Conservation (phyloP, 306 rosid species). For the Pyrus betulifolia region DNA sequence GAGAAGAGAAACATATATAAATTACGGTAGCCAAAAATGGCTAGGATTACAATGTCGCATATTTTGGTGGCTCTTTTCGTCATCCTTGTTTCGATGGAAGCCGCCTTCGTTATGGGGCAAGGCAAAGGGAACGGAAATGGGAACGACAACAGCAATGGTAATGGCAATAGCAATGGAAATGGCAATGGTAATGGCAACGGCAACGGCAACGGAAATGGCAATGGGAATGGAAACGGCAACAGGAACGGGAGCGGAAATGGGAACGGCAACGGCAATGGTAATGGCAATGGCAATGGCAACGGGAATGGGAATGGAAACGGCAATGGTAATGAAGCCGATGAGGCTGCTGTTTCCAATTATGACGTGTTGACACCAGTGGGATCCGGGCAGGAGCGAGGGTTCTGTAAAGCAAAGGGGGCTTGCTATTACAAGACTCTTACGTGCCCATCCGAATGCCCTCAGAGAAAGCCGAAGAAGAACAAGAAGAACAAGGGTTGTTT, state of each 20-base stretch:
- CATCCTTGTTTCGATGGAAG: conserved; percentile 6
- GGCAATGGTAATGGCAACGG: neutral
- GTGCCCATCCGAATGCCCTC: conserved; percentile 50
- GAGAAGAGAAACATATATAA: too few relatives aligned
- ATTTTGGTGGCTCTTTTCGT: neutral
- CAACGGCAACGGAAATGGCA: neutral
- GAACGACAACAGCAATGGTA: too few relatives aligned
- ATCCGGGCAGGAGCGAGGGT: conserved; percentile 47
- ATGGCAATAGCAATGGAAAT: too few relatives aligned
- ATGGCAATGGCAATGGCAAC: neutral
- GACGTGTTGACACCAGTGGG: conserved; percentile 18
- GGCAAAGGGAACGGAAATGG: neutral
- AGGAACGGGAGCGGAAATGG: too few relatives aligned
- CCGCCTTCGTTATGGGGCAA: neutral
- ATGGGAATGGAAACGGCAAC: neutral
- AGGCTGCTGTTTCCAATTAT: conserved; percentile 20
- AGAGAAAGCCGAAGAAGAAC: conserved; percentile 68
- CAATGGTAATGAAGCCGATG: conserved; percentile 6
- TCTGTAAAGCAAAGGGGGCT: conserved; percentile 29
- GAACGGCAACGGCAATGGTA: neutral
- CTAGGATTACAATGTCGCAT: conserved; percentile 3
- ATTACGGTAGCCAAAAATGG: neutral
- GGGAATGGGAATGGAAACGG: neutral
- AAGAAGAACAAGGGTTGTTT: conserved; percentile 63
- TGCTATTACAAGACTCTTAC: conserved; percentile 42